These are phyloP conservation scores for Ogataea nakhonphanomensis DNA, from an alignment of 805 yeast species.

Conservation along the genomic window DNA sequence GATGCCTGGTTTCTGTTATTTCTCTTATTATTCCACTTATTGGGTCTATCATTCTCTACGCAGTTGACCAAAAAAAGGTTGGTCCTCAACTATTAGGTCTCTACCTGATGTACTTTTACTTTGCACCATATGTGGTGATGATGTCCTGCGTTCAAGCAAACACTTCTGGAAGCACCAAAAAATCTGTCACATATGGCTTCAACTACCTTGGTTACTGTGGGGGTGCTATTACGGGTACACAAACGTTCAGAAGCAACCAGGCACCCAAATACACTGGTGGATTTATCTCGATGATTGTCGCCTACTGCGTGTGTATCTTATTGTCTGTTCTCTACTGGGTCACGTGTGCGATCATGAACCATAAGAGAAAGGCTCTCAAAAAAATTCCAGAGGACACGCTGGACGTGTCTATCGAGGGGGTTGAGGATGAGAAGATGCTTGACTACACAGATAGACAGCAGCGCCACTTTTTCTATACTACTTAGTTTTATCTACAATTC, in stretches of 20 bases:
- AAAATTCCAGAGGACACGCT: background rate
- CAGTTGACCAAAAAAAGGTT: constrained; percentile 9
- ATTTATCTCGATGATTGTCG: constrained; percentile 11
- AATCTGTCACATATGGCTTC: constrained; percentile 39
- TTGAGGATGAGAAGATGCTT: constrained; percentile 9
- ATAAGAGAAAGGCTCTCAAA: constrained; percentile 1
- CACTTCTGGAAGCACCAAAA: constrained; percentile 51
- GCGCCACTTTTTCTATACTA: constrained; percentile 9
- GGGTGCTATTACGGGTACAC: constrained; percentile 51
- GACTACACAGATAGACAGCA: constrained; percentile 11
- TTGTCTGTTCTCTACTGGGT: constrained; percentile 10
- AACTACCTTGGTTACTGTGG: constrained; percentile 38
- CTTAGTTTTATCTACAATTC: constrained; percentile 2
- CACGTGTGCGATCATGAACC: constrained; percentile 3
- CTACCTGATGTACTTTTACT: constrained; percentile 24
- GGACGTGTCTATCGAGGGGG: constrained; percentile 1
- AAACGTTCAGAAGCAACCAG: constrained; percentile 45
- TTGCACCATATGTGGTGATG: constrained; percentile 23
- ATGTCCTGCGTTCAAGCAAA: constrained; percentile 33
- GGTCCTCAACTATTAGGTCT: constrained; percentile 14
- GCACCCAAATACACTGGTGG: constrained; percentile 43
- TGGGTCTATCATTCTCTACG: constrained; percentile 19
- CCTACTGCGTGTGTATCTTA: constrained; percentile 8
- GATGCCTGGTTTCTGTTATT: constrained; percentile 13
- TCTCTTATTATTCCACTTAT: constrained; percentile 16